A percentile compares a stretch with the other conserved stretches of the same genome.
Evolutionary conservation across 768 basidiomycete species (phyloP).

Genomic region (Tubosaeta sp.): DNA sequence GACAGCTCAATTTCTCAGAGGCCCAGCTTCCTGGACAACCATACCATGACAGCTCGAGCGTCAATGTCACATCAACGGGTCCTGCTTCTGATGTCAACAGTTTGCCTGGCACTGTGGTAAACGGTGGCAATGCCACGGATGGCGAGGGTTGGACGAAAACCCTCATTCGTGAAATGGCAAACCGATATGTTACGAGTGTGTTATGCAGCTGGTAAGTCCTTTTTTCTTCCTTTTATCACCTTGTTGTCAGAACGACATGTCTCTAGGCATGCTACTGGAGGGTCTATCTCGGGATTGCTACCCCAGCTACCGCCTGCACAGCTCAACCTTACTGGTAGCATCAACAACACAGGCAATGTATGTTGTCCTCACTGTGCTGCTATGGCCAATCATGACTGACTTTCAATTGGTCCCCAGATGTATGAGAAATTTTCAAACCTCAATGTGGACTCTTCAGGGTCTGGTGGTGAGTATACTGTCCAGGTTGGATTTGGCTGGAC

Average conservation of each 20-base stretch:
- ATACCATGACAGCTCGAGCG: constrained; percentile 31
- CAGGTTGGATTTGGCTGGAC: constrained; percentile 91
- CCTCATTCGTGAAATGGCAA: constrained; percentile 71
- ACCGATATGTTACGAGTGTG: constrained; percentile 77
- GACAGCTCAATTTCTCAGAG: constrained; percentile 81
- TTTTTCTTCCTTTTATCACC: not conserved
- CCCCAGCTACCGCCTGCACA: constrained; percentile 63
- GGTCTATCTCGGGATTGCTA: constrained; percentile 67
- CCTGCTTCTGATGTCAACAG: constrained; percentile 58
- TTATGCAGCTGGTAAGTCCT: constrained; percentile 80
- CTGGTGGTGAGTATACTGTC: constrained; percentile 85
- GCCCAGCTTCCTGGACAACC: constrained; percentile 67
- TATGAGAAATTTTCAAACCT: not conserved
- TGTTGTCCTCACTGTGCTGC: constrained; percentile 24
- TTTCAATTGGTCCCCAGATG: not conserved
- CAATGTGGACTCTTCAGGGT: constrained; percentile 74
- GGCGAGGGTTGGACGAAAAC: constrained; percentile 64
- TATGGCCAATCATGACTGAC: not conserved
- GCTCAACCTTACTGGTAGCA: constrained; percentile 64
- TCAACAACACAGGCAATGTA: constrained; percentile 68
- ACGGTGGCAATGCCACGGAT: constrained; percentile 58
- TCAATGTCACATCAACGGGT: constrained; percentile 50
- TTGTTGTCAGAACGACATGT: too few relatives aligned
- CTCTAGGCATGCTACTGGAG: constrained; percentile 65
- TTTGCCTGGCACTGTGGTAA: constrained; percentile 51